Evolutionary conservation across 2,329 filamentous ascomycete species (phyloP), one percentile per base, ranked within the genome.

Genomic region (Coniochaeta sp.): DNA sequence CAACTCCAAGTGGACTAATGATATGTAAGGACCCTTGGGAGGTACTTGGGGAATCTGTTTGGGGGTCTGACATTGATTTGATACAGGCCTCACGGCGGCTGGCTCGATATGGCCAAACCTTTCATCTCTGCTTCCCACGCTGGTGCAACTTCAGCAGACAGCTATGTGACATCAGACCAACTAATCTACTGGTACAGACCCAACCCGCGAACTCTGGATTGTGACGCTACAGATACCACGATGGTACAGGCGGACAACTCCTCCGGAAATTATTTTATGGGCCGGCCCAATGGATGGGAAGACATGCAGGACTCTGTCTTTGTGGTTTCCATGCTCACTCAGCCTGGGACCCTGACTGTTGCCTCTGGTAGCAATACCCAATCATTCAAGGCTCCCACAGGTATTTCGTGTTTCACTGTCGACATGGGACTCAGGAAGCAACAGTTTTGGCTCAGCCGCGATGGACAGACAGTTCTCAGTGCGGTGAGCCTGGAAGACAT

Each of bases 181-280:
- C 67, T 84, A 16, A 69, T 81, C 34, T 84, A 84, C 72, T 84
- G 81, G 81, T 84, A 82, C 68, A 76, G 81, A 1, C 80, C 79
- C 2, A 81, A 76, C 1, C 75, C 76, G 1, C 77, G 73, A 61
- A 61, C 63, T 9, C 66, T 80, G 38, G 66, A 81, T 66, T 84
- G 81, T 67, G 78, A 81, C 60, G 67, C 75, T 8, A 83, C 81
- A 16, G 80, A 83, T 64, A 82, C 77, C 1, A 80, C 78, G 0
- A 74, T 76, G 63, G 74, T 71, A 22, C 69, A 69, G 16, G 73
- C 77, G 30, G 74, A 77, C 64, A 79, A 80, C 60, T 66, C 64
- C 17, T 77, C 71, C 5, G 80, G 77, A 3, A 81, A 82, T 66
- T 83, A 81, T 69, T 81, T 82, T 68, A 69, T 71, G 60, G 80